Evolutionary conservation across 352 stramenopile genomes (phyloP), one percentile per base, ranked within the genome.

Genomic region (Phytophthora kernoviae): DNA sequence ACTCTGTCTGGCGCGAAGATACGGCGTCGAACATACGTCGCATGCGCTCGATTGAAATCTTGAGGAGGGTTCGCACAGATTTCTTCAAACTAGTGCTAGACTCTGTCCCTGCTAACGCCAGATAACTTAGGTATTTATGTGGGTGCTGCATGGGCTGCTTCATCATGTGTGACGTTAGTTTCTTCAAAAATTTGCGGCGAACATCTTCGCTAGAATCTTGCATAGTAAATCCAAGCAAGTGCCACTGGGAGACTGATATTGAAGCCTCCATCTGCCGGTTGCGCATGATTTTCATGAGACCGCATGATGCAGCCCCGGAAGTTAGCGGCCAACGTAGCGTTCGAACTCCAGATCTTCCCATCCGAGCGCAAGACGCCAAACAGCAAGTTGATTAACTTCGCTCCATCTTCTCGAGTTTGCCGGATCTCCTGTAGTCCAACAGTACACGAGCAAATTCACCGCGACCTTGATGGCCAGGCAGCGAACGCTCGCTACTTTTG

Each of bases 121-220:
- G 50, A 54, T 88, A 93, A 34, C 78, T 88, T 32, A 94, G 32
- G 45, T 94, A 96, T 58, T 93, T 94, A 66, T 96, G 87, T 9
- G 73, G 81, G 54, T 89, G 64, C 11, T 77, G 71, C 11, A 81
- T 65, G 7, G 71, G 56, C 27, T 83, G 65, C 51, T 90, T 90
- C 54, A 93, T 75, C 56, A 94, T 58, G 39, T 88, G 81, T 5
- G 77, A 63, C 8, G 75, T 86, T n/a, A 96, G 53, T 18, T 87
- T 92, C 43, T 93, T 87, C 41, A 93, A 52, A 57, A 96, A 91
- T 2, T 70, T 63, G 40, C 61, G 66, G 18, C 85, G 85, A 18
- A 96, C 85, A 20, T 88, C 77, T 65, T 91, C 79, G 33, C 68
- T 80, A 1, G 84, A 81, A 46, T 96, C 87, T 62, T 90, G 79